Evolutionary conservation across 2,329 filamentous ascomycete genomes (phyloP), one percentile per base, ranked within the genome.

Genomic region (Phialophora verrucosa): DNA sequence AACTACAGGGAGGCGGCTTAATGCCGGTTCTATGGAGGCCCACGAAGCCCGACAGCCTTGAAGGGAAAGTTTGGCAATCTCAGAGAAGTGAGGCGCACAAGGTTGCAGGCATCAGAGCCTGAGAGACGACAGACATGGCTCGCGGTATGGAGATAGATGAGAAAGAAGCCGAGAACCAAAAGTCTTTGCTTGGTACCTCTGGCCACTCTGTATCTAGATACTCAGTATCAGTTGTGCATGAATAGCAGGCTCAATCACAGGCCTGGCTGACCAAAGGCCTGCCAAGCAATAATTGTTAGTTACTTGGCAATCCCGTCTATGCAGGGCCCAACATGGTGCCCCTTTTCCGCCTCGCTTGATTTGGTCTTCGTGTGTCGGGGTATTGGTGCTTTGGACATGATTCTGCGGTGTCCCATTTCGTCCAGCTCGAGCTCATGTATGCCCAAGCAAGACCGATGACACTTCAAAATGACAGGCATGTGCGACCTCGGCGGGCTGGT

Each of bases 401-500:
- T 17, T 6, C 35, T 42, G 14, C 14, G 1, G 14, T 0, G 5
- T 25, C 3, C 35, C 35, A 6, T 42, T 42, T 42, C 14, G 35
- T 42, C 14, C 35, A 17, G 35, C 35, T 42, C 5, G 14, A 42
- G 14, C 35, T 42, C 35, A 17, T 17, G 35, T 17, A 42, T 42
- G 14, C 35, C 17, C 14, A 42, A 42, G 5, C 12, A 42, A 14
- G 35, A 42, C 35, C 14, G 5, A 42, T 17, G 35, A 17, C 35
- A 17, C 14, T 17, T 42, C 35, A 6, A 42, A 42, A 2, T 35
- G 1, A 42, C 14, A 50, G 47, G 20, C 47, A 55, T 11, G 60
- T 59, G 63, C 59, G 59, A n/a, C 51, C 31, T 12, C 56, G 62
- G 56, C 57, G 67, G 31, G 60, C 63, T 62, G 61, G 59, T 47